Conservation (phyloP, 2,329 filamentous ascomycete genomes). For the Xylariaceae sp. region DNA sequence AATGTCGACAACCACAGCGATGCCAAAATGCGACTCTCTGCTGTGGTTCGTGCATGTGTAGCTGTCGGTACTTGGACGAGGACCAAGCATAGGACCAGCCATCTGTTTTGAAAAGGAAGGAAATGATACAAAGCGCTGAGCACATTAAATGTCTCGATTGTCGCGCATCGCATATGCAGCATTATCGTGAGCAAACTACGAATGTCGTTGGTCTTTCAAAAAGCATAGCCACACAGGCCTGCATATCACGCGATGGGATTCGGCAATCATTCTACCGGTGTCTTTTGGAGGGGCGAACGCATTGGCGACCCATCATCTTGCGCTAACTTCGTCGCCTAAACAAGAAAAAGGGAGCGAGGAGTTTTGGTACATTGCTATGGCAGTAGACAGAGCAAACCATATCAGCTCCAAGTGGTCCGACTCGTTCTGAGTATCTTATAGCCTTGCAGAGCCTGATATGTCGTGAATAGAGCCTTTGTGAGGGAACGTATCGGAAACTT, state of each 20-base stretch:
- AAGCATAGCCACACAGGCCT: constrained; percentile 24
- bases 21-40: constrained; percentile 23
- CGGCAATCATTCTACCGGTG: constrained; percentile 12
- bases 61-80: constrained; percentile 25
- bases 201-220: constrained; percentile 19
- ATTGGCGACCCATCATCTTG: neutral
- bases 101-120: constrained; percentile 16
- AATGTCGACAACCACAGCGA: constrained; percentile 18
- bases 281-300: neutral
- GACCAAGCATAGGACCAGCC: constrained; percentile 19
- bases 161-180: constrained; percentile 29
- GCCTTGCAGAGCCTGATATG: neutral
- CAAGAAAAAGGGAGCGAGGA: neutral
- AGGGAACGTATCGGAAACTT: neutral
- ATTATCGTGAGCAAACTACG: constrained; percentile 12
- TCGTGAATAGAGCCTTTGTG: neutral
- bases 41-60: constrained; percentile 10
- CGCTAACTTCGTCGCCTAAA: neutral
- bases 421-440: constrained; percentile 2
- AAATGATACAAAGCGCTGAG: constrained; percentile 17
- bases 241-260: constrained; percentile 26
- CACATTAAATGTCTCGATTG: constrained; percentile 20
- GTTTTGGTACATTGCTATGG: neutral
- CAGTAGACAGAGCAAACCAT: neutral
- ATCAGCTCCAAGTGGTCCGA: neutral